Base-by-base conservation (phyloP, 2,329 filamentous ascomycete species). In the Drechslera avenae region DNA sequence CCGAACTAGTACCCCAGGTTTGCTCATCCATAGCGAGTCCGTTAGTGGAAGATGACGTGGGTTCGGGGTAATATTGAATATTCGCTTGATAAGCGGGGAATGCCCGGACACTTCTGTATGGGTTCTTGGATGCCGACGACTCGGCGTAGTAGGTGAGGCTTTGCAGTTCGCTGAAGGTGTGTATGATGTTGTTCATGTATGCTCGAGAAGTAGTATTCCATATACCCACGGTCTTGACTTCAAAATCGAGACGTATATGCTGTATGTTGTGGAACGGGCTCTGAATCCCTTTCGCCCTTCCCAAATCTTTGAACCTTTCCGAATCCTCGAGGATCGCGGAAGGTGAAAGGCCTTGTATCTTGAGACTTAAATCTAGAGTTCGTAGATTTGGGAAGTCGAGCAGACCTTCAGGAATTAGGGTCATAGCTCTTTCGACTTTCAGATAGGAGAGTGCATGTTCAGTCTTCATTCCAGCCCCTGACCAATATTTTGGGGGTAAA, bases 41-140 rank as follows among this genome's bases (percentile, higher is more conserved):
- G 14, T 46, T 28, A 12, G 26, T 17, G 2, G 12, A 10, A 39
- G 33, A 3, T 23, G 31, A 13, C 2, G 30, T 9, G 6, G 33
- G 5, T 10, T 52, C 39, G 2, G 57, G 55, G 12, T 58, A 58
- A 5, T 46, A 23, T 19, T 60, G 52, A 6, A 60, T 60, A 8
- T 60, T 56, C 23, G 50, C 43, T 19, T 60, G 57, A 10, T 56
- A 52, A 3, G 50, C 44, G 5, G 57, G 57, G 21, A 60, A 60
- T 2, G 50, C 50, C 5, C 52, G 45, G 1, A 58, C 42, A 18
- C 55, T 56, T 1, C 45, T 36, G 10, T 52, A 60, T 0, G 58
- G 58, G 21, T 61, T 59, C 26, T 61, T 61, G 3, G 37, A 32
- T 3, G 31, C 41, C 0, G 53, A 54, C 1, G 58, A 12, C 5